Evolutionary conservation across 2,329 filamentous ascomycete species (phyloP).

Genomic region (Fusarium sp.): DNA sequence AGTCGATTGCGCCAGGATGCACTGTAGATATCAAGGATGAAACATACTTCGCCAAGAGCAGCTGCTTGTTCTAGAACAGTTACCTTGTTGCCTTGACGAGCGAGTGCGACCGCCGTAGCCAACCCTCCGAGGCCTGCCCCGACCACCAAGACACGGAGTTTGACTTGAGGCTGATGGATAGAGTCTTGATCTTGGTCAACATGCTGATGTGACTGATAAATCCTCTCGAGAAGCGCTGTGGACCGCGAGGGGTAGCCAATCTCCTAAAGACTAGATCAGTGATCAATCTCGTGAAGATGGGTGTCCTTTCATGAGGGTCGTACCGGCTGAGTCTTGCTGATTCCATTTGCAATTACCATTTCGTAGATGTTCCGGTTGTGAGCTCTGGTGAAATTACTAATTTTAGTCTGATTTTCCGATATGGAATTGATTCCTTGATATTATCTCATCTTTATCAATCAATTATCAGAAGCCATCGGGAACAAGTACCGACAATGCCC

Average conservation of each 20-base stretch:
- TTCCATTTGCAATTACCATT: background rate
- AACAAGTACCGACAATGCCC: background rate
- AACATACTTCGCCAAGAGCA: background rate
- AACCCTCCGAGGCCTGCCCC: slow-evolving; percentile 7
- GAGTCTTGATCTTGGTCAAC: background rate
- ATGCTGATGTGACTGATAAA: background rate
- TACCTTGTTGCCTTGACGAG: background rate
- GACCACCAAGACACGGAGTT: background rate
- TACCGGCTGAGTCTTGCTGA: background rate
- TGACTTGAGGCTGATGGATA: background rate
- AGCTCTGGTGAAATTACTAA: fast-evolving
- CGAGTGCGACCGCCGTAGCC: slow-evolving; percentile 1
- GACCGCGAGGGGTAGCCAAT: slow-evolving; percentile 1
- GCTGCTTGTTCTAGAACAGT: background rate
- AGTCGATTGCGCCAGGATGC: background rate
- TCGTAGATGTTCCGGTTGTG: background rate
- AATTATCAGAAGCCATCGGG: background rate
- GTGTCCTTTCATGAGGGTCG: background rate
- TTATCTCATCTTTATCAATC: background rate
- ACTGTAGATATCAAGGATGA: fast-evolving
- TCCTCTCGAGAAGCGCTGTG: background rate
- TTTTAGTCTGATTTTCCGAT: fast-evolving
- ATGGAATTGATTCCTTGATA: background rate
- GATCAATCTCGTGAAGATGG: fast-evolving
- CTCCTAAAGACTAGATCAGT: background rate